Evolutionary conservation across 2,329 filamentous ascomycete genomes (phyloP), one percentile per base, ranked within the genome.

Genomic region (Colletotrichum cordylinicola): DNA sequence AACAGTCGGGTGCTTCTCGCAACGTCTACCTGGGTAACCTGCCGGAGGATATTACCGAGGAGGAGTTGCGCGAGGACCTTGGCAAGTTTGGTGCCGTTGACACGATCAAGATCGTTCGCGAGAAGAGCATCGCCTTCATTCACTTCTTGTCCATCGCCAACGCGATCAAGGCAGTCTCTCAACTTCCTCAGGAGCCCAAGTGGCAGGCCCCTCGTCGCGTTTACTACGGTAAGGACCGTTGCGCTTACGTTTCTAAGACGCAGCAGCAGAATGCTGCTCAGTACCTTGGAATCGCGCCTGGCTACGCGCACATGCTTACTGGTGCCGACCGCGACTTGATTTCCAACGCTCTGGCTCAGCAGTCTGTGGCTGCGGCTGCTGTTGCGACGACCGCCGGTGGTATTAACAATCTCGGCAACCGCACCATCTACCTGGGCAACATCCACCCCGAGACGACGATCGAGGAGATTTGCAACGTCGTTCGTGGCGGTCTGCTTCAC

Each of bases 381-480:
- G 97, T 99, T 74, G 97, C 97, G 39, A 99, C 97, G 4, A 98
- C 96, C 9, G 97, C 97, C 78, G 97, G 97, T 80, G 97, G 97
- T 78, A 96, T 98, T 80, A 98, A 98, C 88, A 99, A 99, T 85
- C 89, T 99, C 55, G 97, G 97, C 70, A 99, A 99, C 88, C 92
- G 97, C 78, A 99, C 97, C 58, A 98, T 99, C 78, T 99, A 99
- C 84, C 91, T 99, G 8, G 97, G 97, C 80, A 99, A 99, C 86
- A 99, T 99, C 79, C 97, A 99, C 85, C 97, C 97, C 0, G 97
- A 99, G 87, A 99, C 97, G 2, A 98, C 96, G 3, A 98, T 98
- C 80, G 97, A 99, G 87, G 97, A 99, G 87, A 99, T 99, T 84
- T 99, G 97, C 91, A 99, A 99, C 82, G 97, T 99, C 73, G 97